Evolutionary conservation across 2,329 filamentous ascomycete species (phyloP).

Genomic region (Phyllosticta capitalensis): DNA sequence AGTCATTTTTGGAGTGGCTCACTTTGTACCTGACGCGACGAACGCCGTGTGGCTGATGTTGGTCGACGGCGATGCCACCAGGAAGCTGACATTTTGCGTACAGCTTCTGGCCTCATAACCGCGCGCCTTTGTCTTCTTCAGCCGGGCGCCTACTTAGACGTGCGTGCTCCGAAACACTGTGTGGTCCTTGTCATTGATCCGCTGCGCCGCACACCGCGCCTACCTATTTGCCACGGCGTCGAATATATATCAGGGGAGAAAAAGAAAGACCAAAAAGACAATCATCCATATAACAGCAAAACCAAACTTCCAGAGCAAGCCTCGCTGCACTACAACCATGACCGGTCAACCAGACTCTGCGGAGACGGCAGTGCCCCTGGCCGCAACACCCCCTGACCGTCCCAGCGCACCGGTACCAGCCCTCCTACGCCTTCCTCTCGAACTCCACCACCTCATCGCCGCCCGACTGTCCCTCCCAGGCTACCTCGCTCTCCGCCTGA

Average conservation of each 20-base stretch:
- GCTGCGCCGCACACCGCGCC: neutral
- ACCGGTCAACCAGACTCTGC: neutral
- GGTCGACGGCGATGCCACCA: neutral
- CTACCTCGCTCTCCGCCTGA: slow-evolving; percentile 30
- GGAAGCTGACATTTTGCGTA: neutral
- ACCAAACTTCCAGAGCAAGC: neutral
- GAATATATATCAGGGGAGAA: neutral
- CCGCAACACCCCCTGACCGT: neutral
- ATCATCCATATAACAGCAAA: neutral
- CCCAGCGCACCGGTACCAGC: slow-evolving; percentile 1
- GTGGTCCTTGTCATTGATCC: neutral
- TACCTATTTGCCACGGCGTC: neutral
- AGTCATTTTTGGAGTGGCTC: neutral
- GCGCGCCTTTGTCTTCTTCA: neutral
- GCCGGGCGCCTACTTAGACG: neutral
- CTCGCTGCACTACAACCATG: neutral
- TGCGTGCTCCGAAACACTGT: neutral
- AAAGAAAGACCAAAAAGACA: neutral
- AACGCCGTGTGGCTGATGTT: neutral
- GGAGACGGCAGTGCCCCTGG: neutral
- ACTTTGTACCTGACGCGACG: neutral
- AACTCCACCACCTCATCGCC: slow-evolving; percentile 24
- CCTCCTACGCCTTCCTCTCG: slow-evolving; percentile 26
- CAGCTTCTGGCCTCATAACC: neutral
- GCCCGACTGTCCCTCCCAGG: slow-evolving; percentile 27